Base-by-base conservation (phyloP, 2,329 filamentous ascomycete genomes). In the Thermoascus crustaceus region DNA sequence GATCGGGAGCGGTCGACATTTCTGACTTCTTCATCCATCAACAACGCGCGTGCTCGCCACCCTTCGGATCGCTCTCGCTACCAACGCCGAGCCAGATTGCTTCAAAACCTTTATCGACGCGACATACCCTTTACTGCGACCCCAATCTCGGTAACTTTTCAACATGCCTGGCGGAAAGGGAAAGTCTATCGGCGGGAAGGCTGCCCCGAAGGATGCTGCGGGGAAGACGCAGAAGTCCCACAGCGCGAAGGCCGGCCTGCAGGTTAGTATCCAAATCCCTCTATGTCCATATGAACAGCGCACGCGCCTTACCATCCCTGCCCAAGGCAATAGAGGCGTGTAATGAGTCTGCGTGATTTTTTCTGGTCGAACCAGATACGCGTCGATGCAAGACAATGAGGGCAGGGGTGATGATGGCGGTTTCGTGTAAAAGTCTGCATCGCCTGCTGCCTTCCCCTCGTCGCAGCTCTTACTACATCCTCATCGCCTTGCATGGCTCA, bases 201-300 rank as follows among this genome's bases (percentile, higher is more conserved):
- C 82, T 39, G 85, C 85, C 54, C 84, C 85, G 53, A 91, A 91
- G 73, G 76, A 77, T 48, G 76, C 73, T 54, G 80, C 79, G 61
- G 85, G 84, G 71, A 94, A 94, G 73, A 82, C 85, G 59, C 85
- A 93, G 70, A 94, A 91, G 70, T 81, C 77, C 54, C 88, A 94
- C 73, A 94, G 87, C 54, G 85, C 86, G 58, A 88, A 91, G 66
- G 88, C 88, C 62, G 88, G 88, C 61, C 76, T 95, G 52, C 88
- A 95, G 82, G 88, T 95, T 73, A 75, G 85, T 69, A 42, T 40
- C 6, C 18, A 24, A 44, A 44, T 30, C 44, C 40, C 34, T 38
- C 34, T 36, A 35, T 45, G 45, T 43, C 35, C 26, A 32, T 37
- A 35, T 13, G 37, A 43, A 48, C n/a, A 8, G 19, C 11, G 7